Evolutionary conservation across 306 rosid genomes (phyloP).

Genomic region (Begonia peltatifolia): DNA sequence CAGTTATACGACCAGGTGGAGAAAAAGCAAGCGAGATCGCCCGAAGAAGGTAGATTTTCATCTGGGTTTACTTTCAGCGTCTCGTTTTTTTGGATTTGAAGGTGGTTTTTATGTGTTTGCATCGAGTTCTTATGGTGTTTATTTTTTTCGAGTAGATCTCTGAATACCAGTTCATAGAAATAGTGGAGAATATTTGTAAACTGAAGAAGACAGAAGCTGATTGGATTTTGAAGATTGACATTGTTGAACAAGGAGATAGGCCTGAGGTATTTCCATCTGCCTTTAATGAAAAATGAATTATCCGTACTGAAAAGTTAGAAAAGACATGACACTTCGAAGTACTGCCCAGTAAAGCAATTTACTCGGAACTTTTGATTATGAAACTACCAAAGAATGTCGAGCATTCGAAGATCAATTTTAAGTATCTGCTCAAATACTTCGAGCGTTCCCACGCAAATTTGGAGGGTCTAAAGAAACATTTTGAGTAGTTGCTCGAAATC

Average conservation of each 20-base stretch:
- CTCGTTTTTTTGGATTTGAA: constrained; percentile 7
- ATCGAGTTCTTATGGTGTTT: constrained; percentile 6
- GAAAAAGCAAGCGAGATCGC: constrained; percentile 61
- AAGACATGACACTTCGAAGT: no score
- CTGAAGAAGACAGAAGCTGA: constrained; percentile 86
- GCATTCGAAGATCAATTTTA: no score
- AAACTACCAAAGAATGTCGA: no score
- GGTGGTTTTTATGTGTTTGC: neutral
- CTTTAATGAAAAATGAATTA: no score
- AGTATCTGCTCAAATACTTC: no score
- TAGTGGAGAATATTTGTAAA: constrained; percentile 85
- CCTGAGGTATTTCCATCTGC: constrained; percentile 32
- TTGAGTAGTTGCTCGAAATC: no score
- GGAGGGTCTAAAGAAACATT: no score
- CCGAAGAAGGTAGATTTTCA: constrained; percentile 50
- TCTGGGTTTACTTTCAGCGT: constrained; percentile 7
- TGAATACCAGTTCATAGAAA: constrained; percentile 81
- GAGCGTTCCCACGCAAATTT: no score
- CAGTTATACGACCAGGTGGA: constrained; percentile 55
- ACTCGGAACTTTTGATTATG: no score
- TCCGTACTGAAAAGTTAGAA: no score
- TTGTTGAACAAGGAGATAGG: constrained; percentile 64
- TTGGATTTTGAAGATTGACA: constrained; percentile 82
- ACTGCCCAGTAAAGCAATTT: no score
- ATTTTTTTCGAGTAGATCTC: constrained; percentile 41